Base-by-base conservation (phyloP, 495 filamentous ascomycete species). In the Neurospora sp. region DNA sequence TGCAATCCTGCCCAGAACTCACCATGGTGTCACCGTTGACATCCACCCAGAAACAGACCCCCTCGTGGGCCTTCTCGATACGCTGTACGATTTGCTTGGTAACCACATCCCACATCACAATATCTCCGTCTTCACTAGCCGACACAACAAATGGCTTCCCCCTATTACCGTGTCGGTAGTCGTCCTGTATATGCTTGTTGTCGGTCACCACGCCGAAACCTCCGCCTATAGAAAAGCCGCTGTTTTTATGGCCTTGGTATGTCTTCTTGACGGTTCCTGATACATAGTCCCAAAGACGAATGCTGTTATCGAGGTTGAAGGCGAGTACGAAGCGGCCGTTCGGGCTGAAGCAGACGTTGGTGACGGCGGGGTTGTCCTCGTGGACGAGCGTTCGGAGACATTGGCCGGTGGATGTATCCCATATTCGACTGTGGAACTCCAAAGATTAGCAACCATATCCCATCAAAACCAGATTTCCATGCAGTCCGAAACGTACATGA, bases 381-480 rank as follows among this genome's bases (percentile, higher is more conserved):
- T 98, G 93, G 6, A 99, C 93, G 7, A 99, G 85, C 0, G 96
- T 99, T 38, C 93, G 89, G 14, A 99, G 86, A 84, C 96, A 99
- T 82, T 98, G 96, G 6, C 96, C 96, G 20, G 95, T 97, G 40
- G 90, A 89, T 6, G 96, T 97, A 78, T 99, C 96, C 96, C 96
- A 99, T 71, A 99, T 90, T 42, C 96, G 87, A 71, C 88, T 90
- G 61, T 22, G n/a, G 42, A 18, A 3, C 10, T 70, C 7, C 35
- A 37, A 20, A 9, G 0, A 74, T 75, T 68, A 77, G 75, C 72
- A n/a, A 65, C 3, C 65, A 31, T 48, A 27, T n/a, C 5, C 18
- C 35, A n/a, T 70, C 31, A 40, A 39, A 59, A n/a, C 9, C 27
- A 69, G 70, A 76, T 31, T 14, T 39, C 0, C 1, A 9, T 18